phyloP scores from a whole-genome alignment of 441 rosid species.

The Melastoma candidum region DNA sequence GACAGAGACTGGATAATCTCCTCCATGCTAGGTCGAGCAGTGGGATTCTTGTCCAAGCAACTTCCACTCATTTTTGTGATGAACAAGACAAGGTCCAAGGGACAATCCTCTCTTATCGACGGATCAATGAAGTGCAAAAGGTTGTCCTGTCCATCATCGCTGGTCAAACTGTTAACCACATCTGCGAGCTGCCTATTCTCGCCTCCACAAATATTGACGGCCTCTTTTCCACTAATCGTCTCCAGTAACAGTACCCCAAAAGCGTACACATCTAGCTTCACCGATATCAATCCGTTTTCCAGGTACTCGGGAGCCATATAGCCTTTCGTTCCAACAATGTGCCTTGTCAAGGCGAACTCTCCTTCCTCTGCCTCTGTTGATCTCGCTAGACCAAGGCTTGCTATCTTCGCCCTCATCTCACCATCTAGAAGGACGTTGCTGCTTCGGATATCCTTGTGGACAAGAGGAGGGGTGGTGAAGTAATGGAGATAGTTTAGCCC shows the following conservation, averaged over 20 bases:
- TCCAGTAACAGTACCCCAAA: conserved; percentile 65
- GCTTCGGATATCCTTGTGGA: conserved; percentile 53
- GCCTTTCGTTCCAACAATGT: conserved; percentile 71
- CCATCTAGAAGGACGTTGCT: conserved; percentile 49
- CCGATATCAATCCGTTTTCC: conserved; percentile 61
- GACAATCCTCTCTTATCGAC: conserved; percentile 28
- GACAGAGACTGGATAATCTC: conserved; percentile 42
- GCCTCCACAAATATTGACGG: conserved; percentile 23
- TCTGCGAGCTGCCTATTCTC: conserved; percentile 26
- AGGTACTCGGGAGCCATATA: conserved; percentile 79
- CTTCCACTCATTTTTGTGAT: conserved; percentile 32
- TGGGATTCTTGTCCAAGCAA: conserved; percentile 51
- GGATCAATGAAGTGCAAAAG: conserved; percentile 29
- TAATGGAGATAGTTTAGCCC: conserved; percentile 75
- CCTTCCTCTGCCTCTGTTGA: conserved; percentile 34
- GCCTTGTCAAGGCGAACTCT: conserved; percentile 51
- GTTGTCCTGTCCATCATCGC: conserved; percentile 20
- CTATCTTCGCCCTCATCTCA: conserved; percentile 62
- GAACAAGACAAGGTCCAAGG: conserved; percentile 26
- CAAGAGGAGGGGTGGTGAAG: conserved; percentile 53
- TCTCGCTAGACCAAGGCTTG: conserved; percentile 58
- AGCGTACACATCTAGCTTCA: conserved; percentile 71
- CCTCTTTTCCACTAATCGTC: conserved; percentile 52
- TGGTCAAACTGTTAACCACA: conserved; percentile 13
- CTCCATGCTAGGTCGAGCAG: conserved; percentile 58